Evolutionary conservation across 2,329 filamentous ascomycete genomes (phyloP), one percentile per base, ranked within the genome.

Genomic region (Aureobasidium sp.): DNA sequence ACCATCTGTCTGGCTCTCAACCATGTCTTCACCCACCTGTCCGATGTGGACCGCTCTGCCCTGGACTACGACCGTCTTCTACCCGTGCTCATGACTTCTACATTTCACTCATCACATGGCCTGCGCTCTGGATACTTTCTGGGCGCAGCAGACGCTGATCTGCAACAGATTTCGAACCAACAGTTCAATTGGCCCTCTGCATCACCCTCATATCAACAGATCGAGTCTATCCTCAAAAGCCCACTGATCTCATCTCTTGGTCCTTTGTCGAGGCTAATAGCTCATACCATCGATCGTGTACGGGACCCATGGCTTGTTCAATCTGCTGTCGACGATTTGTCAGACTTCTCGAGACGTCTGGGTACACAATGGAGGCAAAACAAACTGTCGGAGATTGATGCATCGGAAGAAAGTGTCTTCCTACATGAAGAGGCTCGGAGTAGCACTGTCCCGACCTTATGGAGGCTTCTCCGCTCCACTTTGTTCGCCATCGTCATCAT

Each of bases 41-140:
- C 86, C 0, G 82, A 86, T 55, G 72, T 75, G 3, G 81, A 87
- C 62, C 81, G 81, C 65, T 73, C 75, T 6, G 76, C 80, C 50
- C 71, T 95, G 42, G 79, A 91, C 67, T 88, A 86, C 73, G 83
- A 91, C 66, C 55, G 65, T 5, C 76, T 96, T 25, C 77, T 96
- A 10, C 89, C 90, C 0, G 78, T 89, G 0, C 76, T 89, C 41
- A 78, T 90, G 37, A 83, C 84, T 59, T 83, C 87, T 0, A 82
- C 90, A 9, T 86, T 87, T 6, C 86, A 87, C 45, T 85, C 84
- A 0, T 79, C 79, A 0, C 87, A 92, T 68, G 91, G 91, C 1
- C 85, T 95, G 55, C 83, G 87, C 65, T 85, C 86, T 21, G 90
- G 87, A 0, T 86, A 89, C 65, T 93, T 96, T 65, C 77, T 97